Conservation (phyloP, 106 monocot species). For the Platanthera zijinensis region DNA sequence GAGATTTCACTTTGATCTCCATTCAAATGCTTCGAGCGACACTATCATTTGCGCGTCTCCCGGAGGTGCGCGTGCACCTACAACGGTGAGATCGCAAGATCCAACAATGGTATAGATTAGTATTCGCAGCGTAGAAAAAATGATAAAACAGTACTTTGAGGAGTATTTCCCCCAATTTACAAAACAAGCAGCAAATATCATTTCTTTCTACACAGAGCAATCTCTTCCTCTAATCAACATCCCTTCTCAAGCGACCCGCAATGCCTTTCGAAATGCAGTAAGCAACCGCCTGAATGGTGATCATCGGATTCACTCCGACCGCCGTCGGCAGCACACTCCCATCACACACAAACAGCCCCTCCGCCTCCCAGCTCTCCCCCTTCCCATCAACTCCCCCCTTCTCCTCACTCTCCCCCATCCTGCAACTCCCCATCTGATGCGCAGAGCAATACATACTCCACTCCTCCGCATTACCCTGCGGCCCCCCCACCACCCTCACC, state of each 20-base stretch:
- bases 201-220: not conserved
- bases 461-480: constrained; percentile 11
- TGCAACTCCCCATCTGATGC: constrained; percentile 70
- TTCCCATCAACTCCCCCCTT: constrained; percentile 42
- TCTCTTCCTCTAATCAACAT: not conserved
- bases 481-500: constrained; percentile 19
- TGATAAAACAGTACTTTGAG: too few species aligned
- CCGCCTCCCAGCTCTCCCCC: constrained; percentile 74
- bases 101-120: too few species aligned
- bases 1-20: too few species aligned
- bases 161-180: too few species aligned
- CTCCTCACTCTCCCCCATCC: constrained; percentile 40
- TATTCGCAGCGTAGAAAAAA: too few species aligned
- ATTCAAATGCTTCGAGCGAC: too few species aligned
- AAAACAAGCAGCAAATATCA: not conserved
- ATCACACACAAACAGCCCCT: constrained; percentile 59
- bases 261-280: constrained; percentile 49
- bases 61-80: too few species aligned
- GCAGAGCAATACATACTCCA: constrained; percentile 43
- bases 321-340: constrained; percentile 54
- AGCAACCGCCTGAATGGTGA: constrained; percentile 50
- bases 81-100: too few species aligned
- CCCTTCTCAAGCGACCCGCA: constrained; percentile 18
- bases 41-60: too few species aligned
- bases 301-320: constrained; percentile 65